Conservation (phyloP, 768 basidiomycete genomes). For the Lentinula guzmanii region DNA sequence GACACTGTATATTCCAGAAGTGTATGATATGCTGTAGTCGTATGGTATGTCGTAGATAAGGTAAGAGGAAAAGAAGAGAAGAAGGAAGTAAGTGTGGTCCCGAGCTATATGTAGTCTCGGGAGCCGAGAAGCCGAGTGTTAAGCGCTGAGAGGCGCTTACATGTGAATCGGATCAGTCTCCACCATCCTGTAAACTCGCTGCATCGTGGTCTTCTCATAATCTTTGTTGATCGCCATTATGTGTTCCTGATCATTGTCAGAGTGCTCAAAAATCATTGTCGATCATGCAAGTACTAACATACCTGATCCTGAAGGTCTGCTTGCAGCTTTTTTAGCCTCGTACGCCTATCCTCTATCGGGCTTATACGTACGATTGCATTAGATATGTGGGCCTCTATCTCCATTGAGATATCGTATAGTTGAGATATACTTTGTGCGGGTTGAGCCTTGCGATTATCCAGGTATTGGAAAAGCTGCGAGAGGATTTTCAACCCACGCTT, state of each 20-base stretch:
- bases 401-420: constrained; percentile 7
- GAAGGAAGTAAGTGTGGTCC: too few relatives aligned
- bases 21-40: too few relatives aligned
- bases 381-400: constrained; percentile 11
- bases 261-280: background rate
- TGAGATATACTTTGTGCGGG: constrained; percentile 9
- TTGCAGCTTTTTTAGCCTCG: constrained; percentile 6
- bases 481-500: constrained; percentile 7
- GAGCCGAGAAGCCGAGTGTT: too few relatives aligned
- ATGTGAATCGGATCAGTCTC: too few relatives aligned
- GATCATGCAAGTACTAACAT: background rate
- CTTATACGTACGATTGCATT: constrained; percentile 10
- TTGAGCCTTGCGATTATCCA: constrained; percentile 10
- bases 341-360: constrained; percentile 8
- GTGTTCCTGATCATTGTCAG: background rate
- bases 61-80: too few relatives aligned
- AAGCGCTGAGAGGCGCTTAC: too few relatives aligned
- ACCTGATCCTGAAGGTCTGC: constrained; percentile 2
- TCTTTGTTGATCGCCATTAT: constrained; percentile 5
- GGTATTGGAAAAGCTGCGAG: constrained; percentile 9
- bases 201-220: constrained; percentile 7
- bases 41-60: too few relatives aligned
- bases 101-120: too few relatives aligned
- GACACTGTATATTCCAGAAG: too few relatives aligned
- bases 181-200: background rate